phyloP scores from a whole-genome alignment of 305 asterid species.

The Fraxinus floribunda region DNA sequence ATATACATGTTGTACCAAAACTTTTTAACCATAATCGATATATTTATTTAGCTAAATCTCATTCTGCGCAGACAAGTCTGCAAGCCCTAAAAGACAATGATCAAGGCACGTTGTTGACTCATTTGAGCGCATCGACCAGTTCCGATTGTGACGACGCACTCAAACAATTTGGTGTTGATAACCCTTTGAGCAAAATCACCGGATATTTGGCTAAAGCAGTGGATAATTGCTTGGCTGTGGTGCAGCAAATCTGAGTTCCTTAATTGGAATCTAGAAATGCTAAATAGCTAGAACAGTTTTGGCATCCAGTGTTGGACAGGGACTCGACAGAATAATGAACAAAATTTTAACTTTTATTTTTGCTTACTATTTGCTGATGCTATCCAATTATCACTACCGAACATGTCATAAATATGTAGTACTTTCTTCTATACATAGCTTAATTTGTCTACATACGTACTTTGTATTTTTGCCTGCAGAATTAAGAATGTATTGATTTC shows the following conservation, averaged over 20 bases:
- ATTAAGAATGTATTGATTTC: not conserved
- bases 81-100: slow-evolving; percentile 25
- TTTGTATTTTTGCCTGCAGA: not conserved
- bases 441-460: not conserved
- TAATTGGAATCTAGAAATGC: not conserved
- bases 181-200: slow-evolving; percentile 8
- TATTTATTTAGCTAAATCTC: not conserved
- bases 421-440: not conserved
- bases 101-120: slow-evolving; percentile 20
- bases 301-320: not conserved
- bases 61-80: slow-evolving; percentile 17
- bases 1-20: not conserved
- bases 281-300: not conserved
- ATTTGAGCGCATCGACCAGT: slow-evolving; percentile 29
- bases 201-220: slow-evolving; percentile 22
- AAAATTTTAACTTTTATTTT: not conserved
- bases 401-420: not conserved
- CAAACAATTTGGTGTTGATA: slow-evolving; percentile 23
- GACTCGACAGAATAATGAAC: not conserved
- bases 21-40: not conserved
- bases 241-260: slow-evolving; percentile 23
- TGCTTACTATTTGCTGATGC: not conserved
- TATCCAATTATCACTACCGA: not conserved
- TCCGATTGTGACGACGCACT: slow-evolving; percentile 32
- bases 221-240: slow-evolving; percentile 37